phyloP scores from a whole-genome alignment of 164 flowering plant genomes.

The Brasenia schreberi region DNA sequence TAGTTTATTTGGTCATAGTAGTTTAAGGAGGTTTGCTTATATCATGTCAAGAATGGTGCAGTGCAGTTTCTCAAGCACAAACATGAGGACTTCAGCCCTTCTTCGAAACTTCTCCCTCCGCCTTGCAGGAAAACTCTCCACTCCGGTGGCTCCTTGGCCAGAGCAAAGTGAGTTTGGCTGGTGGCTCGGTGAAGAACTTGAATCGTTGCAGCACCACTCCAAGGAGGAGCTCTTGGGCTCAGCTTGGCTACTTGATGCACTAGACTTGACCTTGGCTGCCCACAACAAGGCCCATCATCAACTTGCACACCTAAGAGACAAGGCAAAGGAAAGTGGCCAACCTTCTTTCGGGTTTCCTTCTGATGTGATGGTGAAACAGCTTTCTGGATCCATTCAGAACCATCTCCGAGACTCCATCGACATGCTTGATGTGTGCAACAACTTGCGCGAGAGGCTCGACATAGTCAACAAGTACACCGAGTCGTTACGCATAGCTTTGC shows the following conservation, averaged over 20 bases:
- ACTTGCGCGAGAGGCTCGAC: slow-evolving; percentile 11
- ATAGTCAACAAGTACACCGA: slow-evolving; percentile 9
- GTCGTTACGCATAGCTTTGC: slow-evolving; percentile 8
- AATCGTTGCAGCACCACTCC: not conserved
- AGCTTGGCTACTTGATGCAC: slow-evolving; percentile 10
- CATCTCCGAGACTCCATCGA: slow-evolving; percentile 13
- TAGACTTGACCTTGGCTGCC: slow-evolving; percentile 7
- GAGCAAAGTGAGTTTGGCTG: slow-evolving; percentile 6
- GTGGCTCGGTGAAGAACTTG: slow-evolving; percentile 9
- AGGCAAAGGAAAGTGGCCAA: not conserved
- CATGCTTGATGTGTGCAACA: slow-evolving; percentile 23
- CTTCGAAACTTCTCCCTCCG: slow-evolving; percentile 11
- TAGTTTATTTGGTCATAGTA: not conserved
- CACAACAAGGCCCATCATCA: slow-evolving; percentile 6
- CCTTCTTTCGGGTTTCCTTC: not conserved
- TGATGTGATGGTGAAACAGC: not conserved
- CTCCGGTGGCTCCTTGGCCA: slow-evolving; percentile 20
- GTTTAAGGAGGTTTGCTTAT: not conserved
- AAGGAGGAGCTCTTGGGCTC: not conserved
- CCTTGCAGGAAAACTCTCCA: slow-evolving; percentile 6
- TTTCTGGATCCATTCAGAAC: not conserved
- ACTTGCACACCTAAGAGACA: not conserved
- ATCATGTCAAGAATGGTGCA: not conserved
- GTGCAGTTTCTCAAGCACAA: not conserved
- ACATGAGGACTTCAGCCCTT: slow-evolving; percentile 14